A percentile compares a stretch with the other conserved stretches of the same genome.
Evolutionary conservation across 768 basidiomycete species (phyloP).

Genomic region (Infundibulicybe gibba): DNA sequence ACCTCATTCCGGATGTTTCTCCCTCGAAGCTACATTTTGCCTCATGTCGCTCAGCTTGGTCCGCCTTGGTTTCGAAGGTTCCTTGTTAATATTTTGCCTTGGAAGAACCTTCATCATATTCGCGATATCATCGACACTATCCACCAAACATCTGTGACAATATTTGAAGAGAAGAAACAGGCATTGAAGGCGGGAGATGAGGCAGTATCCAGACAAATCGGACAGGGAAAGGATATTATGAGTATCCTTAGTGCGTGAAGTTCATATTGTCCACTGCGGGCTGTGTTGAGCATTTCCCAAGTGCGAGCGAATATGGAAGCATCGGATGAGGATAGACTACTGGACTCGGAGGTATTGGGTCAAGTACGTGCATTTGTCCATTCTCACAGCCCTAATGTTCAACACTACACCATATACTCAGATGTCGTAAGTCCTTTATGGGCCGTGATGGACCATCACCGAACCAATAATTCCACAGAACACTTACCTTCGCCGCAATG

Average conservation of each 20-base stretch:
- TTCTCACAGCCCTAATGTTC: no score
- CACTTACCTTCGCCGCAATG: slow-evolving; percentile 30
- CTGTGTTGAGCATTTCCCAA: not conserved
- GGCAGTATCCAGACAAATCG: slow-evolving; percentile 24
- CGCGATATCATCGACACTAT: slow-evolving; percentile 30
- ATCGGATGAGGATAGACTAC: slow-evolving; percentile 23
- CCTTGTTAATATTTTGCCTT: slow-evolving; percentile 28
- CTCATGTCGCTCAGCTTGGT: slow-evolving; percentile 16
- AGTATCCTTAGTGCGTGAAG: slow-evolving; percentile 36
- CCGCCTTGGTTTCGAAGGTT: slow-evolving; percentile 25
- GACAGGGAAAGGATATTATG: slow-evolving; percentile 40
- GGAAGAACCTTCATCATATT: slow-evolving; percentile 22
- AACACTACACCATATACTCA: not conserved
- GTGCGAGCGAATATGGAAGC: slow-evolving; percentile 31
- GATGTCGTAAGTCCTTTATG: not conserved
- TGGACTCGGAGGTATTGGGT: slow-evolving; percentile 28
- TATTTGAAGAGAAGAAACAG: slow-evolving; percentile 32
- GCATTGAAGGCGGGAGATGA: slow-evolving; percentile 29
- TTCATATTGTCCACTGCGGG: not conserved
- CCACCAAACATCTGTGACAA: slow-evolving; percentile 27
- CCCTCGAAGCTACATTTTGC: slow-evolving; percentile 12
- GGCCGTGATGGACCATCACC: not conserved
- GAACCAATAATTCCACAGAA: slow-evolving; percentile 13
- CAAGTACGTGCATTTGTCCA: slow-evolving; percentile 17
- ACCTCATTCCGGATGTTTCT: slow-evolving; percentile 10